phyloP scores from a whole-genome alignment of 345 rosid species.

The Microthlaspi erraticum region DNA sequence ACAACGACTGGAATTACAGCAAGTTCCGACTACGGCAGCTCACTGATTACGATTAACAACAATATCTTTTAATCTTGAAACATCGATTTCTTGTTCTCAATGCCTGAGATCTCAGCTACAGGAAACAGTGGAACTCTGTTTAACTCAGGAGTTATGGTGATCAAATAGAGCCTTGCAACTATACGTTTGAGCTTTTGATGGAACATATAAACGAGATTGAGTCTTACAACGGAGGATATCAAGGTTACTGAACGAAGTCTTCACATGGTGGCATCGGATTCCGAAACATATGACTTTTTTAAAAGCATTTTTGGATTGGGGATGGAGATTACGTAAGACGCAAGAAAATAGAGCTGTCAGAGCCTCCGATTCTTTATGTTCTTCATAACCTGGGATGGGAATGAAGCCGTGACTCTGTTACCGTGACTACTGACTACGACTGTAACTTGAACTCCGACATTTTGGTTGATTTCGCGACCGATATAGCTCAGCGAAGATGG shows the following conservation, averaged over 20 bases:
- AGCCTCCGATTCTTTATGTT: slow-evolving; percentile 85
- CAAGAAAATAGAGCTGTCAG: slow-evolving; percentile 73
- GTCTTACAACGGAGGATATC: slow-evolving; percentile 92
- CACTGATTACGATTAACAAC: slow-evolving; percentile 87
- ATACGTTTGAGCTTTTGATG: slow-evolving; percentile 82
- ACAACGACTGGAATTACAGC: slow-evolving; percentile 99
- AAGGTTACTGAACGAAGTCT: slow-evolving; percentile 88
- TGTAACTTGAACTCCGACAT: slow-evolving; percentile 94
- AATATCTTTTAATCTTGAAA: slow-evolving; percentile 91
- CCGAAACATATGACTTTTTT: slow-evolving; percentile 85
- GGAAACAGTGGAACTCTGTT: slow-evolving; percentile 88
- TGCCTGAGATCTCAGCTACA: slow-evolving; percentile 87
- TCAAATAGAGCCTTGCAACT: slow-evolving; percentile 87
- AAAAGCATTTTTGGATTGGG: slow-evolving; percentile 90
- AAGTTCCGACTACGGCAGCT: slow-evolving; percentile 94
- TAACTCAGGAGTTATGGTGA: slow-evolving; percentile 89
- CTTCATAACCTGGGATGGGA: slow-evolving; percentile 91
- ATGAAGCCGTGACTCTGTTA: slow-evolving; percentile 90
- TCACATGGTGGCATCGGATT: slow-evolving; percentile 98
- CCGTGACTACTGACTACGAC: slow-evolving; percentile 85
- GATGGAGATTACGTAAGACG: slow-evolving; percentile 71
- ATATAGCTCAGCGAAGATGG: slow-evolving; percentile 84
- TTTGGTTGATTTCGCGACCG: slow-evolving; percentile 86
- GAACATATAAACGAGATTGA: slow-evolving; percentile 84
- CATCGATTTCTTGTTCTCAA: slow-evolving; percentile 82